A percentile compares a stretch with the other conserved stretches of the same genome.
Conservation (phyloP, 1,139 yeast genomes). For the Pichia terricola region DNA sequence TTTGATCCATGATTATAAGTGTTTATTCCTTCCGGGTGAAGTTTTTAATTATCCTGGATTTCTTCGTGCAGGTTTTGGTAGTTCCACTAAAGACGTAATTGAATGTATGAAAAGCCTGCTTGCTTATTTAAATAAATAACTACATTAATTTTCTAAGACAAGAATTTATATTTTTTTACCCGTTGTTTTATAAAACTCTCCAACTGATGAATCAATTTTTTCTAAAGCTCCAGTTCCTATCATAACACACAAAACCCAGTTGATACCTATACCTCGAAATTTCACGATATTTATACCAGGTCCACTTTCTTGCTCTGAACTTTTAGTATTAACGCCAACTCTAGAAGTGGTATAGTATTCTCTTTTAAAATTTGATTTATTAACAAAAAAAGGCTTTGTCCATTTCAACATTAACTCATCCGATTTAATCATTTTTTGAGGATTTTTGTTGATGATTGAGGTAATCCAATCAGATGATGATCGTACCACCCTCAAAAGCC, state of each 20-base stretch:
- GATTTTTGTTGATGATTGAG: background rate
- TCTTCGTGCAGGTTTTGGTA: too few species aligned
- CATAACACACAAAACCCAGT: slow-evolving; percentile 58
- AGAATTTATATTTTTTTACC: slow-evolving; percentile 24
- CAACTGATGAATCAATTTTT: slow-evolving; percentile 60
- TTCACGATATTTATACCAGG: slow-evolving; percentile 9
- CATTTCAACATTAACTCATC: slow-evolving; percentile 4
- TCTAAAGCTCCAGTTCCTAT: slow-evolving; percentile 64
- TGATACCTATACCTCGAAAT: slow-evolving; percentile 22
- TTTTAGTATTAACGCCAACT: slow-evolving; percentile 2
- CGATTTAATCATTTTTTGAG: slow-evolving; percentile 4
- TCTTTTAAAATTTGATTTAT: background rate
- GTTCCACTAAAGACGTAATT: too few species aligned
- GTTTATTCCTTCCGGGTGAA: too few species aligned
- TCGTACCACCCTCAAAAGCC: slow-evolving; percentile 37
- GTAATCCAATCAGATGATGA: slow-evolving; percentile 23
- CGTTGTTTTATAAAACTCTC: slow-evolving; percentile 60
- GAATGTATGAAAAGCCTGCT: too few species aligned
- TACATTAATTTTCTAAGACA: too few species aligned
- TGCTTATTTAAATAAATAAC: too few species aligned
- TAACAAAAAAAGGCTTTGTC: slow-evolving; percentile 3
- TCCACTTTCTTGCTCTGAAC: background rate
- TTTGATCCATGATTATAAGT: too few species aligned
- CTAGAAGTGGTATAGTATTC: slow-evolving; percentile 6
- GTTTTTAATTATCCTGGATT: too few species aligned